Evolutionary conservation across 2,329 filamentous ascomycete species (phyloP).

Genomic region (Epichloe sylvatica): DNA sequence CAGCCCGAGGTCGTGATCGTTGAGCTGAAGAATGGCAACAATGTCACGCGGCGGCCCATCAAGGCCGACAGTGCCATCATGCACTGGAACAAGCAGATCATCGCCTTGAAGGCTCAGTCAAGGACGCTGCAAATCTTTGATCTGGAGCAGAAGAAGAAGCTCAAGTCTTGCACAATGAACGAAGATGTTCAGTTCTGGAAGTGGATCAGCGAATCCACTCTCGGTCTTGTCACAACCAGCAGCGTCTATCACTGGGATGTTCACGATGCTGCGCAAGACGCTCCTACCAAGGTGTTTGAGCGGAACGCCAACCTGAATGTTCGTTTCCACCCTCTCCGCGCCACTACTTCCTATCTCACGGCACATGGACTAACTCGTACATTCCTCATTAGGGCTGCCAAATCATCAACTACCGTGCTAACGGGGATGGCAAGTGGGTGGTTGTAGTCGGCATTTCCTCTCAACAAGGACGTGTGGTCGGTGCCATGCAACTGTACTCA

Average conservation of each 20-base stretch:
- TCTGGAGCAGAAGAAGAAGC: conserved; percentile 78
- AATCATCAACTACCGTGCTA: conserved; percentile 99
- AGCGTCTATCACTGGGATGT: conserved; percentile 98
- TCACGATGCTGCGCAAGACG: conserved; percentile 65
- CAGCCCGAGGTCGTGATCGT: conserved; percentile 93
- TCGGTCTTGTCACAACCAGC: conserved; percentile 82
- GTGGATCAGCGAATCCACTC: conserved; percentile 82
- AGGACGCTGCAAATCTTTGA: conserved; percentile 97
- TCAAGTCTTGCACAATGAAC: conserved; percentile 92
- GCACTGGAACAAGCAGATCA: conserved; percentile 95
- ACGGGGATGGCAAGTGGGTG: conserved; percentile 95
- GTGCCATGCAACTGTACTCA: conserved; percentile 94
- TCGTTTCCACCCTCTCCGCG: conserved; percentile 23
- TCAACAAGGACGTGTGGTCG: conserved; percentile 83
- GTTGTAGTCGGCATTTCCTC: conserved; percentile 92
- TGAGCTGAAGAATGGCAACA: conserved; percentile 95
- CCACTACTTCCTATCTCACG: neutral
- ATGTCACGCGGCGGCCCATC: conserved; percentile 85
- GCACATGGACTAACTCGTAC: conserved; percentile 2
- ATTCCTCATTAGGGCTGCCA: conserved; percentile 59
- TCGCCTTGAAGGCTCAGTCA: conserved; percentile 87
- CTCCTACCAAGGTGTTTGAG: conserved; percentile 85
- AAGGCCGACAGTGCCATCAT: conserved; percentile 99
- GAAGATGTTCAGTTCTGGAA: conserved; percentile 99
- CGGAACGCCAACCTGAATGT: conserved; percentile 80